These are phyloP conservation scores for Zoysia japonica DNA, from an alignment of 176 grass and related monocot genomes.

Conservation along the genomic window DNA sequence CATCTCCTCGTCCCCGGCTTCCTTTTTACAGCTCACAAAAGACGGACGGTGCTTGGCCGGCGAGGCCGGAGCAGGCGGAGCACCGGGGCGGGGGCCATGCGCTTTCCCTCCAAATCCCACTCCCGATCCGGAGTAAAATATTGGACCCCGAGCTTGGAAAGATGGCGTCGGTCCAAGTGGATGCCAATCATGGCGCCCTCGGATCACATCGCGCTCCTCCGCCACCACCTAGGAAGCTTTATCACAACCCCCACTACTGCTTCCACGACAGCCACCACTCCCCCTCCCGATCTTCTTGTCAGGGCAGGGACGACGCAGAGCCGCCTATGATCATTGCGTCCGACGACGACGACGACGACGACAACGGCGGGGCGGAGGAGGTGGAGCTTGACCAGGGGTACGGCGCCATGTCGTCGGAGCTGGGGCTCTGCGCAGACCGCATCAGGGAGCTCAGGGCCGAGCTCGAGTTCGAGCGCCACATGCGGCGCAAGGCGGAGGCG, in stretches of 20 bases:
- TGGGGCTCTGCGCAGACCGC: constrained; percentile 39
- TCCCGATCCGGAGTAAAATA: constrained; percentile 19
- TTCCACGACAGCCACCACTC: not conserved
- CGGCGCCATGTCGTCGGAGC: constrained; percentile 32
- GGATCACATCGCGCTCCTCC: not conserved
- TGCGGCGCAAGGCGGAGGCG: constrained; percentile 63
- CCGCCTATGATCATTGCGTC: constrained; percentile 42
- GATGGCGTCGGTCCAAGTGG: constrained; percentile 34
- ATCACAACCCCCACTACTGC: constrained; percentile 62
- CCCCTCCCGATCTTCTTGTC: not conserved
- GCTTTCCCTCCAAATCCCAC: not conserved
- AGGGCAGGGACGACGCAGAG: not conserved
- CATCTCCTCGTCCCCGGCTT: constrained; percentile 8
- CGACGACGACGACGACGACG: not conserved
- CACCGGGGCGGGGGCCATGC: not conserved
- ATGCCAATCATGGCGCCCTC: constrained; percentile 33
- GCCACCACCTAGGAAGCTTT: constrained; percentile 58
- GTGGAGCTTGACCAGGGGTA: constrained; percentile 2
- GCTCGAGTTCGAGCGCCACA: constrained; percentile 62
- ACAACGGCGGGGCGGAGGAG: not conserved
- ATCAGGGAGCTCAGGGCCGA: constrained; percentile 51
- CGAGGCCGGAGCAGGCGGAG: not conserved
- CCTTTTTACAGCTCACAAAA: constrained; percentile 55
- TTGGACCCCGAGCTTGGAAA: constrained; percentile 42
- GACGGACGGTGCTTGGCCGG: constrained; percentile 18